phyloP scores from a whole-genome alignment of 352 stramenopile genomes.

The Elongisporangium senticosum region DNA sequence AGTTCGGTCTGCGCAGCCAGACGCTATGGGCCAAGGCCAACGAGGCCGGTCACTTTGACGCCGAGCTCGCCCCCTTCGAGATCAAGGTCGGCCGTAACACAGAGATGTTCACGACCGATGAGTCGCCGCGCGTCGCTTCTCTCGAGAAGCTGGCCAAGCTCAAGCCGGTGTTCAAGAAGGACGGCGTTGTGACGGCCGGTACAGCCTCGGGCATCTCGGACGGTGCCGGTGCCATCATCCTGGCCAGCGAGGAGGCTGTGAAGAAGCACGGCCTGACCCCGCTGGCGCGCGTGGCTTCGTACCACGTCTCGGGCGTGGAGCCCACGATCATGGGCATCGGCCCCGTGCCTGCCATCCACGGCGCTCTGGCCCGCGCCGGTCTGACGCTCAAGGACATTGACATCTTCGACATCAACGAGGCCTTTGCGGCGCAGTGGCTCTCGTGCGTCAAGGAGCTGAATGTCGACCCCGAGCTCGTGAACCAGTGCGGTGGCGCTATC shows the following conservation, averaged over 20 bases:
- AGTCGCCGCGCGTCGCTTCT: slow-evolving; percentile 76
- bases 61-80: slow-evolving; percentile 90
- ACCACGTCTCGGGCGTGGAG: slow-evolving; percentile 91
- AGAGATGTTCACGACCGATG: slow-evolving; percentile 65
- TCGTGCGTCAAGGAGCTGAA: slow-evolving; percentile 95
- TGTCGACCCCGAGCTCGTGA: slow-evolving; percentile 91
- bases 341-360: slow-evolving; percentile 92
- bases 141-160: slow-evolving; percentile 89
- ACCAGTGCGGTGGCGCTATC: slow-evolving; percentile 95
- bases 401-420: slow-evolving; percentile 98
- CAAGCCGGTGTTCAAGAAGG: slow-evolving; percentile 96
- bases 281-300: slow-evolving; percentile 91
- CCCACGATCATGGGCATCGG: slow-evolving; percentile 98
- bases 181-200: slow-evolving; percentile 94
- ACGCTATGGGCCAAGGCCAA: slow-evolving; percentile 89
- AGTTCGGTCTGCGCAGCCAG: slow-evolving; percentile 93
- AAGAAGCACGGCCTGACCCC: slow-evolving; percentile 91
- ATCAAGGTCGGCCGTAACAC: slow-evolving; percentile 92
- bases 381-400: slow-evolving; percentile 93
- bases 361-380: slow-evolving; percentile 86
- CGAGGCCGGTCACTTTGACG: slow-evolving; percentile 89
- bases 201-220: slow-evolving; percentile 97
- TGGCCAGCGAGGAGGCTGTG: slow-evolving; percentile 92
- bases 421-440: slow-evolving; percentile 96
- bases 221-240: slow-evolving; percentile 91